Percentiles rank a stretch among this genome's conserved stretches.
Conservation (phyloP, 495 filamentous ascomycete genomes). For the Xylaria venustula region DNA sequence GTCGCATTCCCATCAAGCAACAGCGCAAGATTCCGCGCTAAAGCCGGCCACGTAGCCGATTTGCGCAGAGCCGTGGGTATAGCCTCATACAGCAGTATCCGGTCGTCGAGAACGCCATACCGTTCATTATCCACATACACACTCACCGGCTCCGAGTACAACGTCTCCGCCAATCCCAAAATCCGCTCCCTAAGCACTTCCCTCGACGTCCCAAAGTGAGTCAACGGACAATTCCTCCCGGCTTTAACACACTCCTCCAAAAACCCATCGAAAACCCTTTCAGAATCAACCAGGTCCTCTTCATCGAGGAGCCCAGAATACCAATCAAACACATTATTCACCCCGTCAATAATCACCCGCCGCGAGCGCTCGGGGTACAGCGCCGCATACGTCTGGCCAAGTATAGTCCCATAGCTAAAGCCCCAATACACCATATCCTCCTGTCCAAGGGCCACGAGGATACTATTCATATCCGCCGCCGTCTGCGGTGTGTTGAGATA, state of each 20-base stretch:
- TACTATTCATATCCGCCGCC: conserved; percentile 50
- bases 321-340: conserved; percentile 40
- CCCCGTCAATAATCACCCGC: conserved; percentile 44
- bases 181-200: conserved; percentile 31
- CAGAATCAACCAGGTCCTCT: conserved; percentile 34
- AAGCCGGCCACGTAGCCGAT: conserved; percentile 32
- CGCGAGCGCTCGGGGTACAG: conserved; percentile 42
- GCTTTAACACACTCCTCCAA: conserved; percentile 45
- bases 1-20: conserved; percentile 44
- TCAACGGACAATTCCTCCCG: conserved; percentile 32
- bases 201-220: conserved; percentile 26
- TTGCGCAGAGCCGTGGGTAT: conserved; percentile 39
- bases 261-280: conserved; percentile 40
- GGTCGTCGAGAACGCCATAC: conserved; percentile 39
- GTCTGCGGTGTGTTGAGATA: conserved; percentile 50
- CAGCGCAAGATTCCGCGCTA: conserved; percentile 35
- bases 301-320: conserved; percentile 27
- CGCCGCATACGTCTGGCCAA: conserved; percentile 55
- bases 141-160: conserved; percentile 33
- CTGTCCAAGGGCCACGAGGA: conserved; percentile 45
- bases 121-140: conserved; percentile 42
- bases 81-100: conserved; percentile 32
- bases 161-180: conserved; percentile 19
- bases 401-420: conserved; percentile 61
- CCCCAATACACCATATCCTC: conserved; percentile 58